Base-by-base conservation (phyloP, 2,329 filamentous ascomycete species). In the Colletotrichum chlorophyti region DNA sequence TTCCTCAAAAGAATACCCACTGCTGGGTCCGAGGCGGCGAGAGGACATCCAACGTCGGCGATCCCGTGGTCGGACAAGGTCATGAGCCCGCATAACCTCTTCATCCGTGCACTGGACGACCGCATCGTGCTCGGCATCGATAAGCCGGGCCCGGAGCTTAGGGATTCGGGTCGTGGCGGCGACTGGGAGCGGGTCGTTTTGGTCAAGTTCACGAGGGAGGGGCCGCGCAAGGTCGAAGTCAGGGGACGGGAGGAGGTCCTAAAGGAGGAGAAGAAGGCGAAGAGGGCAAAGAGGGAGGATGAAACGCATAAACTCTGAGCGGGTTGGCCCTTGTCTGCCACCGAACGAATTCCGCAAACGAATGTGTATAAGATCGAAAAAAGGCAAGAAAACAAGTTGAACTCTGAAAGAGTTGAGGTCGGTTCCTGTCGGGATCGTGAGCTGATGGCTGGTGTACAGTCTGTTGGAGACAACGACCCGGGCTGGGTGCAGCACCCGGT, bases 61-160 rank as follows among this genome's bases (percentile, higher is more conserved):
- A 83, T 84, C n/a, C 68, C 80, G 0, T 88, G 84, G 84, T 76
- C 72, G 0, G 80, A 87, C 5, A 86, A 87, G 69, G 81, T 83
- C n/a, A 88, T 89, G 53, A 82, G 81, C 61, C 85, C 87, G 4
- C 72, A 74, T 3, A 71, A 71, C 11, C 49, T 86, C 7, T 76
- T 82, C 15, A 65, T 81, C 54, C 70, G 77, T 41, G 71, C 73
- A 42, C 66, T 68, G 3, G 81, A 83, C 53, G 75, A 75, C 10
- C 74, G 82, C 48, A 66, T 77, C 10, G 81, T 88, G 3, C 66
- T 89, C 34, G 82, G 74, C 0, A 67, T 90, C n/a, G 83, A 86
- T 49, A 79, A 78, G 64, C 83, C 85, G 0, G 84, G 84, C 0
- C 76, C 73, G 4, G 86, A 88, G 69, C 71, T 88, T 31, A 73